Evolutionary conservation across 176 grass and related monocot genomes (phyloP), one percentile per base, ranked within the genome.

Genomic region (Juncus inflexus): DNA sequence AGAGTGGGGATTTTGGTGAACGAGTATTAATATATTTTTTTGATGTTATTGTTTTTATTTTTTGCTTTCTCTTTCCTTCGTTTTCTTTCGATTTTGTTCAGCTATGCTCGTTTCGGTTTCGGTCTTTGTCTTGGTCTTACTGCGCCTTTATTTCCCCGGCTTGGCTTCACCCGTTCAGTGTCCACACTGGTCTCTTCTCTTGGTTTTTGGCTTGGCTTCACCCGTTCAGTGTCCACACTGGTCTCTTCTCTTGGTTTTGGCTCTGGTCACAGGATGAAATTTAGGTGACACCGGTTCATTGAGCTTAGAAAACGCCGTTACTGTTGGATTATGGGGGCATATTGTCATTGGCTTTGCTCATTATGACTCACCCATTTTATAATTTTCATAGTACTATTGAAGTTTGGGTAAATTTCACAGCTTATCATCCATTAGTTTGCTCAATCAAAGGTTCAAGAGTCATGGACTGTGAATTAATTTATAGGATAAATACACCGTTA

Each of bases 1-100:
- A 40, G 58, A 62, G 72, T 61, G 61, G 61, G 79, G 71, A 79
- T 80, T 83, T 79, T 86, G 78, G 49, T 69, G 62, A 77, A 65
- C 77, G 72, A 60, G 49, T 74, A n/a, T 75, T 73, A 60, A 47
- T 40, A 62, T 57, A 41, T 52, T 14, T 69, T 5, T 67, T 64
- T 62, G 14, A 0, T 47, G 43, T 47, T 47, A 28, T 28, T 65
- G 14, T 14, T 38, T 65, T 28, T 67, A n/a, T 2, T 52, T 5
- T 14, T 52, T 38, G 0, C 2, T 64, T 52, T 66, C 3, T 36
- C 12, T 49, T 55, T 69, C n/a, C 5, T 1, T 69, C n/a, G 28
- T 0, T 37, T 35, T 35, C 6, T 12, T 53, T 36, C 9, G 36
- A 0, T 37, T 55, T 54, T 40, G 4, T 64, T 45, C n/a, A 45